Base-by-base conservation (phyloP, 1,139 yeast genomes). In the Debaryomyces psychrophilus region DNA sequence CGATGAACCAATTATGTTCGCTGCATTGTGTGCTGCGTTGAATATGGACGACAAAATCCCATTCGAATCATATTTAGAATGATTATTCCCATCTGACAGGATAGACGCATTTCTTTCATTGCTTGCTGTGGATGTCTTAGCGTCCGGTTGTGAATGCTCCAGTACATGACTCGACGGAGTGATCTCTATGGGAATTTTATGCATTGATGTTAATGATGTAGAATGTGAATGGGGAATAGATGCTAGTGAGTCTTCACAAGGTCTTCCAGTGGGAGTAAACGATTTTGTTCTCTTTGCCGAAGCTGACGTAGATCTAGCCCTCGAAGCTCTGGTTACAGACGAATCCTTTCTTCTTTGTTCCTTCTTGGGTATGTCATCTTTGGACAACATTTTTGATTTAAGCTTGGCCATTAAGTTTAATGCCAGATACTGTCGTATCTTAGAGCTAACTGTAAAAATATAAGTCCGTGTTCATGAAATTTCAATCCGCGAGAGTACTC, bases 1-100 rank as follows among this genome's bases (percentile, higher is more conserved):
- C 1, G 50, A 37, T 0, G 47, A 29, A 5, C 44, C 43, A 15
- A 49, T 41, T 8, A 48, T 48, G 23, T 45, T 44, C 6, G 50
- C 50, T 17, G 60, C 67, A 46, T 59, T 60, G 37, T 65, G 67
- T 5, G 71, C 71, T 3, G 66, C 71, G 33, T 54, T 58, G 20
- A 67, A 41, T 15, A 68, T 55, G 7, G 68, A 57, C 2, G 69
- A 62, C 20, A 68, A 46, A 35, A 68, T 57, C 14, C 73, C 65
- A 31, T 45, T 52, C 2, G 56, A 44, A 28, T 55, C 57, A 11
- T 27, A 18, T 15, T 20, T 36, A 5, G 31, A 20, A 31, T 31
- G 36, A 11, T 31, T 14, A 25, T 17, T 17, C 23, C 12, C 36
- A 11, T 20, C 25, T 8, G 36, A 20, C 36, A 20, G 11, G 36